Evolutionary conservation across 1,139 yeast genomes (phyloP), one percentile per base, ranked within the genome.

Genomic region (Geotrichum reessii): DNA sequence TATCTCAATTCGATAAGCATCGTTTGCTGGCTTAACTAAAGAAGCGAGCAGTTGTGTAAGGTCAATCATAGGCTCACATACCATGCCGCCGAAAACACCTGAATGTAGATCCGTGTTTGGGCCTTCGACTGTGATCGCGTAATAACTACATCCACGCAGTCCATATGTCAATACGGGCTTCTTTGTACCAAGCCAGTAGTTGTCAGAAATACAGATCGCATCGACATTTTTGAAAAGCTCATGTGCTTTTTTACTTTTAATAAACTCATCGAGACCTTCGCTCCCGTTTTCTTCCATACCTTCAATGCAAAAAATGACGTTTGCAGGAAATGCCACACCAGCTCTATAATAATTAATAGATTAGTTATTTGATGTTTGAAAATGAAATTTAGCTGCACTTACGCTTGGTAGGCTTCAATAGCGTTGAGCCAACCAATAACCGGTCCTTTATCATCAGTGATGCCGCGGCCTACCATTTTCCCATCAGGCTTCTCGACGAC

Each of bases 241-340:
- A 54, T 80, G 73, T 17, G 44, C 44, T 58, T 96, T 93, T 76
- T 95, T 97, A 52, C 77, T 74, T 53, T 84, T 85, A 69, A 95
- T 87, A 70, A 95, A 81, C 48, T 78, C 84, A 65, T 93, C 99
- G 65, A 95, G 81, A 27, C 99, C 98, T 57, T 89, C 76, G 33
- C 97, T 90, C 21, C 99, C 99, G 64, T 92, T 85, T 76, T 95
- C 99, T 76, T 95, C 99, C 99, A 95, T 95, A 62, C 99, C 99
- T 77, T 95, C 99, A 69, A 95, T 92, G 74, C 97, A 90, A 70
- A 88, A 87, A 56, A 90, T 81, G 68, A 95, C 76, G 76, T 95
- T 95, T 63, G 95, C 98, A 28, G 99, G 99, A 60, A 95, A 79
- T 65, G 92, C 97, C 72, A 89, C 73, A 33, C 88, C 90, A 64